Evolutionary conservation across 1,139 yeast species (phyloP).

Genomic region (Zygosaccharomyces sapae): DNA sequence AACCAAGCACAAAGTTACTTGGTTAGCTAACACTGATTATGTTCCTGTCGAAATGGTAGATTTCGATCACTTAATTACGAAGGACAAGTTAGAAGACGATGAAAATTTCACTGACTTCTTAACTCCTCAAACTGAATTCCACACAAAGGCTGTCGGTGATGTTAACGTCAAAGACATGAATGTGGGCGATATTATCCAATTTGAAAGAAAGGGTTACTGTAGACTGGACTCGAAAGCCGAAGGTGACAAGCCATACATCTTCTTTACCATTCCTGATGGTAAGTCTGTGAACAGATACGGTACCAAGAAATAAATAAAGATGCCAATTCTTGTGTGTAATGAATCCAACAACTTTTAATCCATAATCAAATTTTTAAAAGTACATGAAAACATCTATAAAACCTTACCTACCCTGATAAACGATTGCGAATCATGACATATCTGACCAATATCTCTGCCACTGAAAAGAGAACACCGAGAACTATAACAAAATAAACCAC

Average conservation of each 20-base stretch:
- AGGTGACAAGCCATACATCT: slow-evolving; percentile 62
- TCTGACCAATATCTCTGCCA: slow-evolving; percentile 54
- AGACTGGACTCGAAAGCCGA: slow-evolving; percentile 63
- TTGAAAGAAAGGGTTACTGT: slow-evolving; percentile 96
- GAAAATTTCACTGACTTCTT: slow-evolving; percentile 92
- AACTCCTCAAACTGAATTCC: slow-evolving; percentile 86
- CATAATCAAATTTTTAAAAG: background rate
- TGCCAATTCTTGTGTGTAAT: background rate
- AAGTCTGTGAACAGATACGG: slow-evolving; percentile 83
- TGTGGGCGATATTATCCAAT: slow-evolving; percentile 85
- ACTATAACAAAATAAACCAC: slow-evolving; percentile 83
- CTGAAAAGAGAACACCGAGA: slow-evolving; percentile 68
- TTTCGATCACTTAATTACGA: slow-evolving; percentile 92
- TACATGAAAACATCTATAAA: slow-evolving; percentile 1
- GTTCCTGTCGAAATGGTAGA: slow-evolving; percentile 77
- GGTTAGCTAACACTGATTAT: slow-evolving; percentile 85
- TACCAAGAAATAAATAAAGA: slow-evolving; percentile 46
- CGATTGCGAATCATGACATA: slow-evolving; percentile 44
- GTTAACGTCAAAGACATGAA: slow-evolving; percentile 69
- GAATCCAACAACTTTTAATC: background rate
- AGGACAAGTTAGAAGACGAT: slow-evolving; percentile 92
- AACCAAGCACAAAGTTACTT: slow-evolving; percentile 90
- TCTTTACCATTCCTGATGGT: slow-evolving; percentile 96
- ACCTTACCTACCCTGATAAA: slow-evolving; percentile 8
- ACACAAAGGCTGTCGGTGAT: slow-evolving; percentile 74